Evolutionary conservation across 1,284 basidiomycete genomes (phyloP), one percentile per base, ranked within the genome.

Genomic region (Somion occarium): DNA sequence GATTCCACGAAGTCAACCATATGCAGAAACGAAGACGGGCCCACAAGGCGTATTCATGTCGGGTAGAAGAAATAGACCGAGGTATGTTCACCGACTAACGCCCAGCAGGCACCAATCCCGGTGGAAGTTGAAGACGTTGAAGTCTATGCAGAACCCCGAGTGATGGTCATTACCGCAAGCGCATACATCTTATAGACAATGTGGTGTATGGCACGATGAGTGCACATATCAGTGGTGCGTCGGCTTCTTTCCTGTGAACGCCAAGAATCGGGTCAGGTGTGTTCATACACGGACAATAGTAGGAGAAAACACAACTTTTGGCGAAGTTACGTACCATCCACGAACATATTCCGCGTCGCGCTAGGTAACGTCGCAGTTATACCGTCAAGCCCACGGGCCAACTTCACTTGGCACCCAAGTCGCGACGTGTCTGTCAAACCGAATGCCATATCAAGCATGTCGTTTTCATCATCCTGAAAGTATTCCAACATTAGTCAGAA

Each of bases 361-460:
- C 90, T 79, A 0, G 97, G 97, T 24, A 99, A 71, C 18, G 78
- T 88, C n/a, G 85, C 90, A 1, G 81, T 82, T 67, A 97, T 86
- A 22, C 93, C 95, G 63, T 98, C 88, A 54, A 97, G 67, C 37
- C 91, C 91, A 56, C 77, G 83, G 5, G 85, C 90, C 23, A 99
- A 68, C 49, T 85, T 73, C 20, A 98, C 92, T 71, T 99, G 95
- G 64, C 87, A 89, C 0, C 87, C 86, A 13, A 89, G 69, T 7
- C 86, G 78, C 55, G 82, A 95, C 62, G 95, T 98, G 64, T 98
- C 96, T 1, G 94, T 97, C 53, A 99, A 75, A 0, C 93, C 96
- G 61, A 98, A 99, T 1, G 96, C 97, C 74, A 99, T 88, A 69
- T 99, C 96, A 38, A 99, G 78, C 95, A 98, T 98, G 62, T 96